Evolutionary conservation across 2,329 filamentous ascomycete genomes (phyloP).

Genomic region (Metarhizium sp.): DNA sequence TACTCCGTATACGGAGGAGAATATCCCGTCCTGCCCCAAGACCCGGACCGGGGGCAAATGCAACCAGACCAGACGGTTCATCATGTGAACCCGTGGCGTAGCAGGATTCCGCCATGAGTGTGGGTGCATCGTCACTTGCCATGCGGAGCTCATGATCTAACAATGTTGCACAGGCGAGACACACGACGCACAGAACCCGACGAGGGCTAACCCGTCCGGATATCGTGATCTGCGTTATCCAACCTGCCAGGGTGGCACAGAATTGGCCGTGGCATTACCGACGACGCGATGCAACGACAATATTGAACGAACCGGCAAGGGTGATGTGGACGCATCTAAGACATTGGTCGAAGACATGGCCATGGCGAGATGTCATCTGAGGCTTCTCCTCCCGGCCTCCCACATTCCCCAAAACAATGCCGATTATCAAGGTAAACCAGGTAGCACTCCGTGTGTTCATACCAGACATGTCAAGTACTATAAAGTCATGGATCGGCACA

Average conservation of each 20-base stretch:
- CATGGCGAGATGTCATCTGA: not conserved
- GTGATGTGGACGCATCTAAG: not conserved
- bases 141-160: not conserved
- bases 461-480: too few species aligned
- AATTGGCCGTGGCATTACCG: not conserved
- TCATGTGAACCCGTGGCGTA: not conserved
- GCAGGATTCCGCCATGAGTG: not conserved
- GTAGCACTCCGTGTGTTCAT: too few species aligned
- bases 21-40: not conserved
- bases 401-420: not conserved
- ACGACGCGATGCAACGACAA: not conserved
- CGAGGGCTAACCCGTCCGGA: not conserved
- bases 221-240: not conserved
- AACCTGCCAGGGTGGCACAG: not conserved
- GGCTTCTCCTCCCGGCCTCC: not conserved
- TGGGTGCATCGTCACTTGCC: not conserved
- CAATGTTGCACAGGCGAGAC: not conserved
- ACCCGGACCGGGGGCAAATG: not conserved
- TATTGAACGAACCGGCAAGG: not conserved
- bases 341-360: not conserved
- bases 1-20: too few species aligned
- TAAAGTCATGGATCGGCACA: too few species aligned
- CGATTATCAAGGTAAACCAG: not conserved
- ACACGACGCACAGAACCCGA: not conserved
- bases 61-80: too few species aligned